These are phyloP conservation scores for Globisporangium irregulare DNA, from an alignment of 352 stramenopile species.

Conservation along the genomic window DNA sequence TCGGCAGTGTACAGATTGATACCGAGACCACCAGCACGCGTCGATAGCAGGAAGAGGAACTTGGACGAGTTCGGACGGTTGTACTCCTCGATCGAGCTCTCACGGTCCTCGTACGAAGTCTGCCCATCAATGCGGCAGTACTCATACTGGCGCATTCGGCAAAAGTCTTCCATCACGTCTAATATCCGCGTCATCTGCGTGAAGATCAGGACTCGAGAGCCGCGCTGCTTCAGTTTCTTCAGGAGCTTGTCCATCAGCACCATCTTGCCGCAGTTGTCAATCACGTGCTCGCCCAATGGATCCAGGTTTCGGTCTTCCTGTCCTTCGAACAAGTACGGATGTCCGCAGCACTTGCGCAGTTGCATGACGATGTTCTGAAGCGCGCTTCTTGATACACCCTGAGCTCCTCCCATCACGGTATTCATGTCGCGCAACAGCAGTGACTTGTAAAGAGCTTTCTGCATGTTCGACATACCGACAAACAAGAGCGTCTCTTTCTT, in stretches of 20 bases:
- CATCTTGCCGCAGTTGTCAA: slow-evolving; percentile 98
- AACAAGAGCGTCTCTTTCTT: slow-evolving; percentile 98
- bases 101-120: slow-evolving; percentile 84
- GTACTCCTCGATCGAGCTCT: slow-evolving; percentile 91
- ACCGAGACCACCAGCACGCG: slow-evolving; percentile 94
- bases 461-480: slow-evolving; percentile 88
- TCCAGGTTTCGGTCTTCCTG: slow-evolving; percentile 94
- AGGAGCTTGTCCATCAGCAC: slow-evolving; percentile 93
- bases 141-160: slow-evolving; percentile 90
- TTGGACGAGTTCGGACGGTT: slow-evolving; percentile 95
- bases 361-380: slow-evolving; percentile 89
- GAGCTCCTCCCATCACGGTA: slow-evolving; percentile 64
- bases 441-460: slow-evolving; percentile 97
- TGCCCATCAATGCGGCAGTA: slow-evolving; percentile 89
- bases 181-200: slow-evolving; percentile 93
- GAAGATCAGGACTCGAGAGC: slow-evolving; percentile 90
- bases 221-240: slow-evolving; percentile 83
- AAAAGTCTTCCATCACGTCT: slow-evolving; percentile 96
- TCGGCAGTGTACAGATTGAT: slow-evolving; percentile 99
- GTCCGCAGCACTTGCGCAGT: slow-evolving; percentile 86
- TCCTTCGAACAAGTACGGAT: slow-evolving; percentile 94
- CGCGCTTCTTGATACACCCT: slow-evolving; percentile 74
- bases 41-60: slow-evolving; percentile 98
- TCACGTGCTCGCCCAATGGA: slow-evolving; percentile 94
- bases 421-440: slow-evolving; percentile 95